Percentiles rank a stretch among this genome's conserved stretches.
phyloP scores from a whole-genome alignment of 306 rosid species.

The Lupinus albus region DNA sequence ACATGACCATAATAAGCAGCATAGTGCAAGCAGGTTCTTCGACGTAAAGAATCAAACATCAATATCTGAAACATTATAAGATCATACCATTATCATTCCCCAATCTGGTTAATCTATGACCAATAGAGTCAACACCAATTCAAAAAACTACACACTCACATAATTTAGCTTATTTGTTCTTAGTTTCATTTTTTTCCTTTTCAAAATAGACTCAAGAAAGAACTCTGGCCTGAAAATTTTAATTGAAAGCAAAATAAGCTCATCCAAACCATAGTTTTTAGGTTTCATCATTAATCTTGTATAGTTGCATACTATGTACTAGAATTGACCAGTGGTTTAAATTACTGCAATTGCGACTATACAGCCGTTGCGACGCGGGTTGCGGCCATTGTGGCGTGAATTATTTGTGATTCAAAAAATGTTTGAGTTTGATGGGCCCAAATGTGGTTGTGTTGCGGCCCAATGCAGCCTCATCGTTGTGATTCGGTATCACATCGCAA shows the following conservation, averaged over 20 bases:
- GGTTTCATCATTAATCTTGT: too few species aligned
- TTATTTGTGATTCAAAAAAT: too few species aligned
- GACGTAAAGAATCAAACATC: constrained; percentile 77
- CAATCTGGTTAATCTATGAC: constrained; percentile 7
- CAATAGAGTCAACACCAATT: constrained; percentile 22
- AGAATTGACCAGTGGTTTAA: too few species aligned
- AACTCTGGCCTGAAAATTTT: background rate
- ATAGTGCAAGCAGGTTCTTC: constrained; percentile 87
- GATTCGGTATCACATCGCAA: too few species aligned
- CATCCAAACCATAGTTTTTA: background rate
- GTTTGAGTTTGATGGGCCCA: too few species aligned
- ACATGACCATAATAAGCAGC: constrained; percentile 80
- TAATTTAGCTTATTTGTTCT: background rate
- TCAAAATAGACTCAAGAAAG: background rate
- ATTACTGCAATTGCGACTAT: too few species aligned
- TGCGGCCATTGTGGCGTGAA: too few species aligned
- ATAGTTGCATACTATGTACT: too few species aligned
- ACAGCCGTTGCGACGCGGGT: too few species aligned
- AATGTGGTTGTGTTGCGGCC: too few species aligned
- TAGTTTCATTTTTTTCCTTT: background rate
- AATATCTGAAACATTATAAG: constrained; percentile 57
- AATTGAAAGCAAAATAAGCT: background rate
- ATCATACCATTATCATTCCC: constrained; percentile 27
- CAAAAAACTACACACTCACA: background rate
- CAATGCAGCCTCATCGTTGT: too few species aligned